Conservation (phyloP, 768 basidiomycete genomes). For the Tricholoma sp. region DNA sequence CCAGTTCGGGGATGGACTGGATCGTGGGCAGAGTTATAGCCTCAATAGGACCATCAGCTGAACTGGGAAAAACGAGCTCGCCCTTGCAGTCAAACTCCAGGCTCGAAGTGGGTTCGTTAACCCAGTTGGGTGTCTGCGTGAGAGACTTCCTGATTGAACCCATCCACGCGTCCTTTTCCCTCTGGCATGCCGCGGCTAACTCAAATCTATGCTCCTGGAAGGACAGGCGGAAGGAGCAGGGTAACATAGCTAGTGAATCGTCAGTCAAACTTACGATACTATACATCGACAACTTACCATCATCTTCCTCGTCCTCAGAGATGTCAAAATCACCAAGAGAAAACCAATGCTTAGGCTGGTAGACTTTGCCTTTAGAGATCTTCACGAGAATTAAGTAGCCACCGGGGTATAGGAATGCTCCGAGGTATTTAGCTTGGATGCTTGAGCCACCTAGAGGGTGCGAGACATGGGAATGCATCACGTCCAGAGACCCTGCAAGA, state of each 20-base stretch:
- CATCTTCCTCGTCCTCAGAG: slow-evolving; percentile 60
- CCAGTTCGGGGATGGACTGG: slow-evolving; percentile 50
- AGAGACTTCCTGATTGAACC: slow-evolving; percentile 54
- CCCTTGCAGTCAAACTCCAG: slow-evolving; percentile 44
- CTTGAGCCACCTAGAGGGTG: slow-evolving; percentile 41
- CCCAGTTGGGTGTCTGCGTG: slow-evolving; percentile 42
- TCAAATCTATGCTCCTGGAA: slow-evolving; percentile 74
- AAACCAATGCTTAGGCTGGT: slow-evolving; percentile 90
- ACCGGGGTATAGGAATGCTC: slow-evolving; percentile 82
- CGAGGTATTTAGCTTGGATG: slow-evolving; percentile 80
- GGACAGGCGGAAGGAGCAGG: slow-evolving; percentile 75
- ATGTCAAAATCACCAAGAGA: slow-evolving; percentile 69
- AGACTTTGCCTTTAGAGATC: slow-evolving; percentile 70
- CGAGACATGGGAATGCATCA: slow-evolving; percentile 63
- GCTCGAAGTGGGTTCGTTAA: slow-evolving; percentile 60
- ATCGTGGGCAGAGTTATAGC: slow-evolving; percentile 46
- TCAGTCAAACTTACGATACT: slow-evolving; percentile 2
- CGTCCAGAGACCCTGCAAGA: slow-evolving; percentile 84
- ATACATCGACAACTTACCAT: slow-evolving; percentile 51
- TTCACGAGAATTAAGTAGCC: slow-evolving; percentile 88
- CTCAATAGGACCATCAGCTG: slow-evolving; percentile 39
- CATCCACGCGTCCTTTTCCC: slow-evolving; percentile 88
- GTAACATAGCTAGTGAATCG: slow-evolving; percentile 58
- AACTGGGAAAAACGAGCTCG: slow-evolving; percentile 27
- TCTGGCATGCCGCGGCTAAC: slow-evolving; percentile 76